Conservation (phyloP, 352 stramenopile genomes). For the Pythium insidiosum region DNA sequence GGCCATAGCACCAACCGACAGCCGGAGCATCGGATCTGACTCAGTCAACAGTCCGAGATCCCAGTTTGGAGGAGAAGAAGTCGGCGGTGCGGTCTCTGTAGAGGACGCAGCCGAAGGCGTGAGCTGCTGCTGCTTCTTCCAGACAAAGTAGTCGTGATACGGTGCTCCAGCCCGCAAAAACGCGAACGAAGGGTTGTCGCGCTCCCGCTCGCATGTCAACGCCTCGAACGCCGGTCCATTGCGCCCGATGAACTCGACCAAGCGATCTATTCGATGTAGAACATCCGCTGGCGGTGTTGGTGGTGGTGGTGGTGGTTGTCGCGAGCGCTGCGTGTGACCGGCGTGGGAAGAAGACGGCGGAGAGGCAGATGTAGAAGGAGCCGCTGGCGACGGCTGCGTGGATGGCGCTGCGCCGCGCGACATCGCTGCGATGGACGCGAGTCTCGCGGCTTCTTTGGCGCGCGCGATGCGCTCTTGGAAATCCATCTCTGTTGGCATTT, state of each 20-base stretch:
- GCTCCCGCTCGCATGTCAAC: conserved; percentile 31
- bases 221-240: conserved; percentile 52
- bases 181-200: conserved; percentile 42
- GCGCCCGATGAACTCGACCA: conserved; percentile 50
- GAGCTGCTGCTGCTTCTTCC: conserved; percentile 42
- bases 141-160: conserved; percentile 45
- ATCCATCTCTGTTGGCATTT: too few species aligned
- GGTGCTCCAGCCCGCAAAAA: conserved; percentile 32
- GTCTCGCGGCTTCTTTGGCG: conserved; percentile 39
- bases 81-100: too few species aligned
- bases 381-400: not conserved
- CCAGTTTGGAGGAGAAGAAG: not conserved
- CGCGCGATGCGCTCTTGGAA: conserved; percentile 52
- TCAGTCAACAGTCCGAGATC: not conserved
- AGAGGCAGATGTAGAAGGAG: not conserved
- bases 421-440: conserved; percentile 35
- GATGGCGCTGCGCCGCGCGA: too few species aligned
- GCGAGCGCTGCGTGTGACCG: conserved; percentile 7
- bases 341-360: conserved; percentile 8
- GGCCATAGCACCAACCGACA: conserved; percentile 39
- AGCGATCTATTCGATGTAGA: conserved; percentile 38
- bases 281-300: conserved; percentile 12
- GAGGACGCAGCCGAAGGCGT: too few species aligned
- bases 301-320: not conserved
- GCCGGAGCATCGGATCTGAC: conserved; percentile 1